phyloP scores from a whole-genome alignment of 139 green algal genomes.

The Picochlorum sp. region DNA sequence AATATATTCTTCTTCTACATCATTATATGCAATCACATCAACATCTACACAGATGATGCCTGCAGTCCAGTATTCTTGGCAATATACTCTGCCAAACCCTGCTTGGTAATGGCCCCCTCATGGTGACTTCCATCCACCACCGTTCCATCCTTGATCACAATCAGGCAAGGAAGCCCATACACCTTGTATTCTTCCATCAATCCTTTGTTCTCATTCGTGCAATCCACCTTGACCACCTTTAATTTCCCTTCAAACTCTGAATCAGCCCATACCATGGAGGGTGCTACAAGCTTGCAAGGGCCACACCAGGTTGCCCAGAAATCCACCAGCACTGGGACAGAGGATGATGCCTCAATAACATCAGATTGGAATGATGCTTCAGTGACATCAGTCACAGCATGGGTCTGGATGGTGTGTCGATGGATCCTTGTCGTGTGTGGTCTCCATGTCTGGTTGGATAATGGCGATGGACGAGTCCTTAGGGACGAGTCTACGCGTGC shows the following conservation, averaged over 20 bases:
- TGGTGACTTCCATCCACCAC: slow-evolving; percentile 63
- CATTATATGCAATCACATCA: too few species aligned
- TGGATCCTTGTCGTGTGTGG: too few species aligned
- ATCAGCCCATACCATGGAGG: slow-evolving; percentile 58
- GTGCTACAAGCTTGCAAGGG: slow-evolving; percentile 83
- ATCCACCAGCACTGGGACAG: slow-evolving; percentile 77
- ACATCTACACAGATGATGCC: background rate
- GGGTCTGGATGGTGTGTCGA: too few species aligned
- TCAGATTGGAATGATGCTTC: background rate
- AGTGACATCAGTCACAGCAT: background rate
- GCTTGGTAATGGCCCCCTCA: slow-evolving; percentile 81
- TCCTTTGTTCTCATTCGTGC: slow-evolving; percentile 63
- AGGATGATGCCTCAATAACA: background rate
- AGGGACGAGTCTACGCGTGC: too few species aligned
- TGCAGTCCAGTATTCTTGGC: background rate
- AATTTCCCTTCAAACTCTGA: slow-evolving; percentile 61
- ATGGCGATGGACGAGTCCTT: too few species aligned
- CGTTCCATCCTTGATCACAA: slow-evolving; percentile 84
- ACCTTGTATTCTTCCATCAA: slow-evolving; percentile 89
- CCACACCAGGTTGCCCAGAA: slow-evolving; percentile 93
- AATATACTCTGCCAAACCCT: slow-evolving; percentile 64
- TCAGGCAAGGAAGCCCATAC: slow-evolving; percentile 88
- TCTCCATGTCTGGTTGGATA: too few species aligned
- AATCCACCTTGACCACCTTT: slow-evolving; percentile 92
- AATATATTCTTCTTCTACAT: too few species aligned